A percentile compares a stretch with the other conserved stretches of the same genome.
phyloP scores from a whole-genome alignment of 2,329 filamentous ascomycete species.

The Paraphaeosphaeria minitans region DNA sequence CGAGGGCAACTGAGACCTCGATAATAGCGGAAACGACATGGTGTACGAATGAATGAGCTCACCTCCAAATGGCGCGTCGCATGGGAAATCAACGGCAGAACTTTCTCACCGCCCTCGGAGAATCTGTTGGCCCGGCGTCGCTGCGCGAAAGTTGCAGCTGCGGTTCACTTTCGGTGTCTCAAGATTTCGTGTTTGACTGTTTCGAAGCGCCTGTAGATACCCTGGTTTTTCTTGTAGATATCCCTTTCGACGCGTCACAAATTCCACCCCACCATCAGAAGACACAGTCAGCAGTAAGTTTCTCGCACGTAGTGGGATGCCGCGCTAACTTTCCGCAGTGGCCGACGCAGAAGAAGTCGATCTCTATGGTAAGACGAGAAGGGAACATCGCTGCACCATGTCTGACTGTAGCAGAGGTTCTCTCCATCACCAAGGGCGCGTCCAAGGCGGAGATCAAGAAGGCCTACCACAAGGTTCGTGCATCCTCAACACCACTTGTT shows the following conservation, averaged over 20 bases:
- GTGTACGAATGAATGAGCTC: neutral
- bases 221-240: neutral
- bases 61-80: constrained; percentile 1
- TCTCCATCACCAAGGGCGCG: constrained; percentile 74
- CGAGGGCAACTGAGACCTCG: constrained; percentile 26
- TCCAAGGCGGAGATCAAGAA: constrained; percentile 87
- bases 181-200: constrained; percentile 1
- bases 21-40: constrained; percentile 31
- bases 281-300: constrained; percentile 7
- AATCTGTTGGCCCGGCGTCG: constrained; percentile 15
- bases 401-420: constrained; percentile 66
- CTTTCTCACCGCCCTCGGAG: constrained; percentile 18
- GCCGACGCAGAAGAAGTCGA: constrained; percentile 58
- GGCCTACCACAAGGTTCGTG: constrained; percentile 87
- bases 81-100: constrained; percentile 24
- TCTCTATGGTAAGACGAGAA: constrained; percentile 57
- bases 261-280: neutral
- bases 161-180: constrained; percentile 14
- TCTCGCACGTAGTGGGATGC: neutral
- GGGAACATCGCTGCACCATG: neutral
- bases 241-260: neutral
- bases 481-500: constrained; percentile 13
- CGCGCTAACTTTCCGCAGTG: constrained; percentile 24
- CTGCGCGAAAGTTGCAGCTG: constrained; percentile 14
- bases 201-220: constrained; percentile 10